Base-by-base conservation (phyloP, 129 eudicot species). In the Tanacetum coccineum region DNA sequence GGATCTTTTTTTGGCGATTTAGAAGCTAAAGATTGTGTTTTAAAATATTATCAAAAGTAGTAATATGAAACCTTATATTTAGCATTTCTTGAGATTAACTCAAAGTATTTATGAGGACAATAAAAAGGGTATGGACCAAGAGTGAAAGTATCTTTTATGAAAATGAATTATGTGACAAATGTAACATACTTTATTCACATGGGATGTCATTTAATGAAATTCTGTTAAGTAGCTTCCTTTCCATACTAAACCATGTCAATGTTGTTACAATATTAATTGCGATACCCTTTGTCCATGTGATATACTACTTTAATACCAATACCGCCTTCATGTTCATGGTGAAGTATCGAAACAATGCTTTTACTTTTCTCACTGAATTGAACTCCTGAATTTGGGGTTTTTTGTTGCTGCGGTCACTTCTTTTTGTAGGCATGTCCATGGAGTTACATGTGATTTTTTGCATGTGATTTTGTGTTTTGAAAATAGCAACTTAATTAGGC, bases 101-200 rank as follows among this genome's bases (percentile, higher is more conserved):
- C 20, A 14, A 15, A 72, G 62, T 72, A 32, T 36, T n/a, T 61
- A 1, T 14, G 54, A 19, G 54, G 76, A 36, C 44, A 40, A 62
- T 28, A 19, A 71, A 71, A 60, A 59, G 22, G 68, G 18, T 26
- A 50, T 46, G 55, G 48, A 36, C 21, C 51, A 50, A 39, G 12
- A 47, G 77, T 63, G 71, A 64, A 73, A 54, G 63, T 64, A 15
- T 26, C 63, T 42, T 64, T 64, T 10, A 58, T 42, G 22, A 40
- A 15, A 22, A 59, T 44, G 13, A 58, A 26, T 18, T 22, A 13
- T n/a, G 22, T 45, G 30, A 57, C 55, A 55, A 70, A 46, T 22
- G 66, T 26, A 42, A 44, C 66, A 70, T 57, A 15, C 74, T 58
- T 70, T 25, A 70, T 70, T 25, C 74, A 58, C 74, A 70, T 58